These are phyloP conservation scores for Vaccinium corymbosum DNA, from an alignment of 148 eudicot genomes.

Conservation along the genomic window DNA sequence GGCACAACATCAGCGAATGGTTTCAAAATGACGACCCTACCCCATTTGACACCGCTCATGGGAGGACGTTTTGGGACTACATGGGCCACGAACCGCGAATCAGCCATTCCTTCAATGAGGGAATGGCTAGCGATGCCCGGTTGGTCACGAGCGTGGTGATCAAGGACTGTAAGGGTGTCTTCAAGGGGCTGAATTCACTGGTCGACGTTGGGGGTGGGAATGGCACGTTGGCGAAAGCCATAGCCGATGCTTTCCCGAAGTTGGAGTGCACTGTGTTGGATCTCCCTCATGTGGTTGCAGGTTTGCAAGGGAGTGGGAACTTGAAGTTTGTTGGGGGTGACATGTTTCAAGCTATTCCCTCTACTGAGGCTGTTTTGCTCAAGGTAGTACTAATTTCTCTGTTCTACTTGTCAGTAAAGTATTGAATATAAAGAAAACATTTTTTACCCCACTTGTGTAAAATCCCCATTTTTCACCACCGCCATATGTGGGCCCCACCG, in stretches of 20 bases:
- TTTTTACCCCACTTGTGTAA: no score
- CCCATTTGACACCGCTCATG: neutral
- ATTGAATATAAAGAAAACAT: no score
- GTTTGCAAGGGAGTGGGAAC: neutral
- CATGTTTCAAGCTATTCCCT: neutral
- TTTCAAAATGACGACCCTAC: neutral
- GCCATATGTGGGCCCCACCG: no score
- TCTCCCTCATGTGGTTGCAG: neutral
- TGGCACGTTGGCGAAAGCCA: neutral
- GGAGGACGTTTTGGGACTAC: neutral
- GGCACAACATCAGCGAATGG: neutral
- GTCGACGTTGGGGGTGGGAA: neutral
- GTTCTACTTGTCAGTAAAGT: no score
- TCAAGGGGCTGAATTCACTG: neutral
- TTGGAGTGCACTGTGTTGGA: constrained; percentile 7
- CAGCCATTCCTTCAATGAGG: neutral
- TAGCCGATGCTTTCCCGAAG: neutral
- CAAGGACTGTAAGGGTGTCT: neutral
- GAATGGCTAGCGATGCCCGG: neutral
- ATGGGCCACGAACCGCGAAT: neutral
- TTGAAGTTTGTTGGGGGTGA: neutral
- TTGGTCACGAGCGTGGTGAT: neutral
- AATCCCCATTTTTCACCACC: no score
- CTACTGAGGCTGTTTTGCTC: neutral
- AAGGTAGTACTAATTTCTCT: neutral